Percentiles rank a stretch among this genome's conserved stretches.
Conservation (phyloP, 768 basidiomycete genomes). For the Imleria badia region DNA sequence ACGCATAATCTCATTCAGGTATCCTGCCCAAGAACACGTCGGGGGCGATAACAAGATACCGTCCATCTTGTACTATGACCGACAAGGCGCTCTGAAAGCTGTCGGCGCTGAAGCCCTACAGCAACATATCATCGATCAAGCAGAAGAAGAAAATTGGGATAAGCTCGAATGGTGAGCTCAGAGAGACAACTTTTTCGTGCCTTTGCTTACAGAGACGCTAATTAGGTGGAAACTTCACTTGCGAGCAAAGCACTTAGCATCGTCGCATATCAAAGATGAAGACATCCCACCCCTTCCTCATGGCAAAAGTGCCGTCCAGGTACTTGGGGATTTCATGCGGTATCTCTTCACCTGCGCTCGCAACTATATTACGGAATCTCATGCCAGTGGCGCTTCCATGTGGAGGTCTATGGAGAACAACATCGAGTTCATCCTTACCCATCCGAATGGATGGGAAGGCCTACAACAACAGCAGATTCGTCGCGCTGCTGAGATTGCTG, state of each 20-base stretch:
- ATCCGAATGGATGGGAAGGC: constrained; percentile 35
- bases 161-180: constrained; percentile 41
- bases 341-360: constrained; percentile 28
- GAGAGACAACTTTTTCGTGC: neutral
- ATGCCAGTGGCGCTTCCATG: constrained; percentile 27
- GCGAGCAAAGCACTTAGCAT: constrained; percentile 25
- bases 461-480: constrained; percentile 31
- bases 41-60: constrained; percentile 51
- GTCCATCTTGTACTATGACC: constrained; percentile 47
- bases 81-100: constrained; percentile 37
- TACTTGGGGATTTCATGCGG: constrained; percentile 27
- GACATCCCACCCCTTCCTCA: constrained; percentile 27
- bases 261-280: constrained; percentile 22
- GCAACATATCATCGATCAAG: constrained; percentile 35
- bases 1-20: constrained; percentile 27
- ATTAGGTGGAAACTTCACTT: constrained; percentile 38
- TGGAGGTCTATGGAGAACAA: constrained; percentile 24
- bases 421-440: constrained; percentile 26
- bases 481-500: constrained; percentile 23
- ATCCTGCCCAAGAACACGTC: constrained; percentile 43
- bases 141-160: constrained; percentile 36
- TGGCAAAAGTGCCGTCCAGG: constrained; percentile 17
- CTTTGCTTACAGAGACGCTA: neutral
- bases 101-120: constrained; percentile 43
- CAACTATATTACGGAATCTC: constrained; percentile 21